Percentiles rank a stretch among this genome's conserved stretches.
These are phyloP conservation scores for Aspergillus sergii DNA, from an alignment of 2,329 filamentous ascomycete genomes.

Conservation along the genomic window DNA sequence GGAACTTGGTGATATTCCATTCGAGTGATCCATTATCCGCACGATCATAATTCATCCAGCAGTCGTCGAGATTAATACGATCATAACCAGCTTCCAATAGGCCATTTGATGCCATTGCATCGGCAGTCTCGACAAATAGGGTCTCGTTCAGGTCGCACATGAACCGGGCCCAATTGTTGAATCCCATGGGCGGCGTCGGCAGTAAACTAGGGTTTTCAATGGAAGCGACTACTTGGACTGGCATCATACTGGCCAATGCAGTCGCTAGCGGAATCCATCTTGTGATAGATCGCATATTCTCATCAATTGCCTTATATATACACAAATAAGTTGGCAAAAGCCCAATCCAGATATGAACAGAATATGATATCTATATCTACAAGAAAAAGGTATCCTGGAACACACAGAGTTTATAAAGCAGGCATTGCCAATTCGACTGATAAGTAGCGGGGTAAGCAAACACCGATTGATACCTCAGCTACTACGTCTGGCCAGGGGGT, in stretches of 20 bases:
- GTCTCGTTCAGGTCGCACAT: conserved; percentile 53
- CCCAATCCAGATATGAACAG: not conserved
- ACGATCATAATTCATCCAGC: conserved; percentile 45
- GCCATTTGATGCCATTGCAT: conserved; percentile 48
- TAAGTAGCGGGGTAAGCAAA: not conserved
- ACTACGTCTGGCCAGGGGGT: not conserved
- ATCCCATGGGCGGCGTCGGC: conserved; percentile 53
- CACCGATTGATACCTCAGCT: not conserved
- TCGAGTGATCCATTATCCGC: conserved; percentile 42
- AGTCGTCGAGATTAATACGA: conserved; percentile 51
- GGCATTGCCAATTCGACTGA: not conserved
- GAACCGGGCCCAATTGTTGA: conserved; percentile 56
- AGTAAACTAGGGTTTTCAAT: conserved; percentile 28
- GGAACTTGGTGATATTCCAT: conserved; percentile 48
- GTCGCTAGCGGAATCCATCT: not conserved
- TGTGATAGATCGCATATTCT: not conserved
- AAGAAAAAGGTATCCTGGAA: accelerated
- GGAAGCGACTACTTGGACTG: conserved; percentile 17
- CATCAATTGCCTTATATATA: not conserved
- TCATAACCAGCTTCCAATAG: conserved; percentile 43
- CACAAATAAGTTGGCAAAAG: accelerated
- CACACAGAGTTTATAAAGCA: not conserved
- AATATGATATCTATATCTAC: not conserved
- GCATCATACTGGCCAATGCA: not conserved
- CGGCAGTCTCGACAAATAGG: conserved; percentile 51